Evolutionary conservation across 2,329 filamentous ascomycete genomes (phyloP).

Genomic region (Verticillium zaregamsianum): DNA sequence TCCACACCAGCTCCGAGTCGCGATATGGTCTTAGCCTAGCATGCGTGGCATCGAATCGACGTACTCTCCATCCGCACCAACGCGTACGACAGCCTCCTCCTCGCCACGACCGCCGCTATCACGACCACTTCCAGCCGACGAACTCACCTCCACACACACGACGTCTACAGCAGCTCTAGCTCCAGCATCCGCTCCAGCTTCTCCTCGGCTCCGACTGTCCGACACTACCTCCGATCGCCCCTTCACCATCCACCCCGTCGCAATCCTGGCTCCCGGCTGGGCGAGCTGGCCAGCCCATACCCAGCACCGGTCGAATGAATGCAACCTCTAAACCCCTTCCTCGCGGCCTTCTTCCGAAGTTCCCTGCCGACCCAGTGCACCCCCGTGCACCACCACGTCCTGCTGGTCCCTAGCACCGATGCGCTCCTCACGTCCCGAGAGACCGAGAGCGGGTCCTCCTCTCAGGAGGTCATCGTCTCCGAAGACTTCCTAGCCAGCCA

Average conservation of each 20-base stretch:
- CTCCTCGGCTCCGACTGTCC: neutral
- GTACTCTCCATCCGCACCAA: neutral
- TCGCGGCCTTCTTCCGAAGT: constrained; percentile 98
- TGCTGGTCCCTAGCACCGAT: constrained; percentile 91
- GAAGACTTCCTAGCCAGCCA: constrained; percentile 97
- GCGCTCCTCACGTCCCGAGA: constrained; percentile 85
- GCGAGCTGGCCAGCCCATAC: constrained; percentile 12
- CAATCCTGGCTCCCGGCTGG: neutral
- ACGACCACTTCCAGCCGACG: neutral
- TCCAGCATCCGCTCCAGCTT: neutral
- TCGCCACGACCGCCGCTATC: neutral
- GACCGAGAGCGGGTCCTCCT: constrained; percentile 72
- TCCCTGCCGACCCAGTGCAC: constrained; percentile 86
- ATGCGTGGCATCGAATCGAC: neutral
- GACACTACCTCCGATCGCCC: neutral
- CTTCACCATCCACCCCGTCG: neutral
- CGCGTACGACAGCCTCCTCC: neutral
- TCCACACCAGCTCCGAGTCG: neutral
- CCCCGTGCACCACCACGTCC: constrained; percentile 85
- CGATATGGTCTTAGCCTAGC: neutral
- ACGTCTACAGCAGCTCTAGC: neutral
- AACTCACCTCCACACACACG: too few relatives aligned
- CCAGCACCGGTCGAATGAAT: constrained; percentile 41
- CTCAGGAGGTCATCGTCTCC: constrained; percentile 76
- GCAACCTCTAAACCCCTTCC: constrained; percentile 98